Evolutionary conservation across 371 early-diverging fungal species (phyloP).

Genomic region (Lichtheimia corymbifera): DNA sequence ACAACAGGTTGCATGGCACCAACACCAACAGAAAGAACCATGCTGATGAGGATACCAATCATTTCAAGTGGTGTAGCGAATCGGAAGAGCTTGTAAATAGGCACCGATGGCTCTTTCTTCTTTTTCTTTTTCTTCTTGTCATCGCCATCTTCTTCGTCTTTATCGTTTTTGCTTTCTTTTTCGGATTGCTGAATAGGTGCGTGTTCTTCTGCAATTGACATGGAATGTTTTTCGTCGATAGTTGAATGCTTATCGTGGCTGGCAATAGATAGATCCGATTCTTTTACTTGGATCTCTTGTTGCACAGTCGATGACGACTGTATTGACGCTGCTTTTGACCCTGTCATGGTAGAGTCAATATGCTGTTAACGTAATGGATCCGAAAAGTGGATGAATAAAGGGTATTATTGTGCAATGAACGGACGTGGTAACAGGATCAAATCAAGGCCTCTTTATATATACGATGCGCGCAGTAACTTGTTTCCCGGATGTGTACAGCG

Average conservation of each 20-base stretch:
- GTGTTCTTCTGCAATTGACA: not conserved
- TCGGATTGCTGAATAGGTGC: too few species aligned
- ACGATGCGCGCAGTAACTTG: not conserved
- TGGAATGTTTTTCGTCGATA: not conserved
- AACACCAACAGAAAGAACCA: constrained; percentile 17
- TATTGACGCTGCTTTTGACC: constrained; percentile 8
- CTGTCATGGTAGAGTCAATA: constrained; percentile 1
- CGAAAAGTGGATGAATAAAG: too few species aligned
- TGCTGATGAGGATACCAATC: constrained; percentile 18
- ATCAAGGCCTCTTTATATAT: not conserved
- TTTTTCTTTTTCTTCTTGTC: constrained; percentile 37
- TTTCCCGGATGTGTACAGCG: not conserved
- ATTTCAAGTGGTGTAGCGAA: constrained; percentile 67
- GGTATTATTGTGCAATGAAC: not conserved
- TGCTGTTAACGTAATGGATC: too few species aligned
- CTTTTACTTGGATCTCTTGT: constrained; percentile 3
- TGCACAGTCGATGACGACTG: constrained; percentile 14
- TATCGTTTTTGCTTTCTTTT: not conserved
- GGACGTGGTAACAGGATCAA: not conserved
- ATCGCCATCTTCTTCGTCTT: not conserved
- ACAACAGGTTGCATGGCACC: constrained; percentile 28
- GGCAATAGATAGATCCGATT: not conserved
- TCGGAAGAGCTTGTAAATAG: constrained; percentile 62
- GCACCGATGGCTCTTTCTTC: constrained; percentile 24
- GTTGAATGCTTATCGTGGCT: not conserved